Conservation (phyloP, 2,329 filamentous ascomycete species). For the Fusarium napiforme region DNA sequence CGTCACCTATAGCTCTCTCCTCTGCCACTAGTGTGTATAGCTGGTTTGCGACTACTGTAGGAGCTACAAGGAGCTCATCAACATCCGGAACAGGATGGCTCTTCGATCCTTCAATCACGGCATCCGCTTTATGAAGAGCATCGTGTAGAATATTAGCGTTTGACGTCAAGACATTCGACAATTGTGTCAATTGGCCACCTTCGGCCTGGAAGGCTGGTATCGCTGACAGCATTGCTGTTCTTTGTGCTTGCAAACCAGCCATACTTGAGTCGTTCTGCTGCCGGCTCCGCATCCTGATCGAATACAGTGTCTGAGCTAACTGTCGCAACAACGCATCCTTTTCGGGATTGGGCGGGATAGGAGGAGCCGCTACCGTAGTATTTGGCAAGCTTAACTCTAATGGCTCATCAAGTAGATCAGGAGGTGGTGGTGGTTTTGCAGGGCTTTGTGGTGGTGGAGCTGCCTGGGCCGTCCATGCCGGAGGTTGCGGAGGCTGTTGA, state of each 20-base stretch:
- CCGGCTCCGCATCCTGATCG: slow-evolving; percentile 75
- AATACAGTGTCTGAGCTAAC: slow-evolving; percentile 75
- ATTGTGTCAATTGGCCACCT: slow-evolving; percentile 73
- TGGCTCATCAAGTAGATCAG: slow-evolving; percentile 67
- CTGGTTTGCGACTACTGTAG: slow-evolving; percentile 92
- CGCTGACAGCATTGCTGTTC: slow-evolving; percentile 77
- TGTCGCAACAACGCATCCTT: slow-evolving; percentile 87
- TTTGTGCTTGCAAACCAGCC: slow-evolving; percentile 80
- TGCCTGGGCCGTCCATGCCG: slow-evolving; percentile 40
- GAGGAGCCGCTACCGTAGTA: slow-evolving; percentile 73
- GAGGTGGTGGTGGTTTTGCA: slow-evolving; percentile 52
- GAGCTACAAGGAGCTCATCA: slow-evolving; percentile 92
- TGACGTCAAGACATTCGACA: slow-evolving; percentile 76
- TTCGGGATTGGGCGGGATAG: slow-evolving; percentile 94
- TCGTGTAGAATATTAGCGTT: slow-evolving; percentile 84
- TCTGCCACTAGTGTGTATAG: slow-evolving; percentile 90
- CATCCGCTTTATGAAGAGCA: slow-evolving; percentile 81
- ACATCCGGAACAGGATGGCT: slow-evolving; percentile 77
- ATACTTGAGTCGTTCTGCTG: slow-evolving; percentile 80
- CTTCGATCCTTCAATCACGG: slow-evolving; percentile 78
- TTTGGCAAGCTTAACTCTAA: slow-evolving; percentile 62
- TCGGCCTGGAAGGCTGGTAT: slow-evolving; percentile 79
- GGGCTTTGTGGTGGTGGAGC: slow-evolving; percentile 38
- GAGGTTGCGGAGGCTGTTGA: slow-evolving; percentile 39
- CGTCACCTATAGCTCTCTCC: slow-evolving; percentile 86